phyloP scores from a whole-genome alignment of 1,139 yeast species.

The Pneumocystis carinii region DNA sequence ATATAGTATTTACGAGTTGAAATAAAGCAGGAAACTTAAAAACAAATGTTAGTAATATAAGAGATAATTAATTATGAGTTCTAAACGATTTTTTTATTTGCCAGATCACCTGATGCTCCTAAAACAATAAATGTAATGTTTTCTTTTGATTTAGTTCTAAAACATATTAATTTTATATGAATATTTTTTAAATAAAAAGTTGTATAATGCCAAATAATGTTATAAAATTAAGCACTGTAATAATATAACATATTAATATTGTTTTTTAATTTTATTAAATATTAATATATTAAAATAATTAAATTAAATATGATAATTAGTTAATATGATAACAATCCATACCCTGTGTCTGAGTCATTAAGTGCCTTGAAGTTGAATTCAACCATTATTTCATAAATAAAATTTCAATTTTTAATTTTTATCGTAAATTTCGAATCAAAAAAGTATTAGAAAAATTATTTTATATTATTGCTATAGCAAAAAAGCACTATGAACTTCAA shows the following conservation, averaged over 20 bases:
- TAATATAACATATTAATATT: neutral
- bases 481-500: neutral
- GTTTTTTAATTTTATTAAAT: neutral
- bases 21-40: constrained; percentile 29
- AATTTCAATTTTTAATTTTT: neutral
- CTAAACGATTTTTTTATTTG: constrained; percentile 72
- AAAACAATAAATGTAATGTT: constrained; percentile 47
- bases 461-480: neutral
- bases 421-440: neutral
- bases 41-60: neutral
- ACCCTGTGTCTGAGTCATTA: neutral
- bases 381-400: neutral
- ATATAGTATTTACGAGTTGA: constrained; percentile 19
- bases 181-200: neutral
- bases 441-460: neutral
- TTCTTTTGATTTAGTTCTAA: neutral
- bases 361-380: neutral
- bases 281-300: neutral
- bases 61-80: constrained; percentile 44
- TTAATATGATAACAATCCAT: neutral
- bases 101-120: constrained; percentile 95
- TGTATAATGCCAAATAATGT: neutral
- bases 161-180: neutral
- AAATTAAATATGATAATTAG: neutral
- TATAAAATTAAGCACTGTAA: neutral